Evolutionary conservation across 306 rosid genomes (phyloP), one percentile per base, ranked within the genome.

Genomic region (Quercus variabilis): DNA sequence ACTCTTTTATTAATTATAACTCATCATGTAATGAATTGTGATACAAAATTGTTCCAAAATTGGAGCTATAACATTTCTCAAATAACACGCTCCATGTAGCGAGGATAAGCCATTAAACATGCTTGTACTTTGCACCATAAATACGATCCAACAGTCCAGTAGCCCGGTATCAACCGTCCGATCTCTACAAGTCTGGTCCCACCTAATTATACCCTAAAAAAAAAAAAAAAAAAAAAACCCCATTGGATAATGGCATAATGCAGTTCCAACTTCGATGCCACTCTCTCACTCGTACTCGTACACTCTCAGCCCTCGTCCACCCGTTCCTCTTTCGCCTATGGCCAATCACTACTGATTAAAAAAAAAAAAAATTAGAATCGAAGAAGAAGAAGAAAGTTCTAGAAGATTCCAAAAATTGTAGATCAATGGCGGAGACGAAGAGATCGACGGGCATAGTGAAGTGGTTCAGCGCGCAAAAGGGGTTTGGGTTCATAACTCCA

Each of bases 401-500:
- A 67, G 86, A 41, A 33, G 69, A 35, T 81, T 49, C 54, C 17
- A 49, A 49, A 49, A 49, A 12, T 49, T 78, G 80, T 30, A 17
- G 79, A 80, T 82, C 26, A n/a, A 14, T 67, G 26, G 15, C 67
- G 6, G 15, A 85, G 78, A 67, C 62, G 41, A 71, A 21, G 71
- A 86, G 92, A 85, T 81, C 85, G 19, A 85, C 82, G 31, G 97
- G 98, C 58, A 89, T 88, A 2, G 97, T 91, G n/a, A 91, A 79
- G 83, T 93, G 98, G 98, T 90, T 93, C 87, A 93, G 87, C 74
- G 86, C 92, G 1, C 87, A 90, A 74, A 91, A 87, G 62, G 98
- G 97, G 7, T 93, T 88, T 83, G 96, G 97, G 63, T 93, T 93
- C 89, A 93, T 93, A 19, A 84, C 90, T 26, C 91, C 96, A 1